Evolutionary conservation across 371 early-diverging fungal genomes (phyloP), one percentile per base, ranked within the genome.

Genomic region (Mortierella sp.): DNA sequence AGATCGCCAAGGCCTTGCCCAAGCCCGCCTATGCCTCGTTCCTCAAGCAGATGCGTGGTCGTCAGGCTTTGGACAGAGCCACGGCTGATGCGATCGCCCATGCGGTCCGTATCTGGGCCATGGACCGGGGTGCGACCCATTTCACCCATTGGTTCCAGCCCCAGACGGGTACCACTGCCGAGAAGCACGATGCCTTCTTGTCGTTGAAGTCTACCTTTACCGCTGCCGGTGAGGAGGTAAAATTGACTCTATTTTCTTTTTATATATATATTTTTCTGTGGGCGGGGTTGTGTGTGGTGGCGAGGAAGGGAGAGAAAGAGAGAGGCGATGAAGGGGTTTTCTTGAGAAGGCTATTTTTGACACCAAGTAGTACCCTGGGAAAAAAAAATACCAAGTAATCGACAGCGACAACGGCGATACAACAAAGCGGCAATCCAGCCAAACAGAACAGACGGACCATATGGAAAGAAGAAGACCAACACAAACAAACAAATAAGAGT

Each of bases 111-210:
- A 94, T 97, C 66, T 99, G 99, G 99, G 96, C 98, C 76, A 94
- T 96, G 95, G 96, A 97, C 81, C 93, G 93, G 66, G 93, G 93
- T 53, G 97, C 98, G 50, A 97, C 97, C 65, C 99, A 99, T 90
- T 99, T 97, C 86, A 98, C 98, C 44, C 99, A 99, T 89, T 98
- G 98, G 98, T 99, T 99, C 94, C 99, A 99, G 90, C 99, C 99
- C 75, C 95, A 97, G 92, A 99, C 97, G 22, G 98, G 95, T 72
- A 91, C 96, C 66, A 99, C 99, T 64, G 99, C 99, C 73, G 98
- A 98, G 90, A 99, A 99, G 92, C 99, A 99, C 89, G 99, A 99
- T 91, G 93, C 96, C 64, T 99, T 99, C 93, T 89, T 98, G 85
- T 92, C 94, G 31, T 88, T 99, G 61, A 95, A 95, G 85, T 90